These are phyloP conservation scores for Infundibulicybe gibba DNA, from an alignment of 768 basidiomycete species.

Conservation along the genomic window DNA sequence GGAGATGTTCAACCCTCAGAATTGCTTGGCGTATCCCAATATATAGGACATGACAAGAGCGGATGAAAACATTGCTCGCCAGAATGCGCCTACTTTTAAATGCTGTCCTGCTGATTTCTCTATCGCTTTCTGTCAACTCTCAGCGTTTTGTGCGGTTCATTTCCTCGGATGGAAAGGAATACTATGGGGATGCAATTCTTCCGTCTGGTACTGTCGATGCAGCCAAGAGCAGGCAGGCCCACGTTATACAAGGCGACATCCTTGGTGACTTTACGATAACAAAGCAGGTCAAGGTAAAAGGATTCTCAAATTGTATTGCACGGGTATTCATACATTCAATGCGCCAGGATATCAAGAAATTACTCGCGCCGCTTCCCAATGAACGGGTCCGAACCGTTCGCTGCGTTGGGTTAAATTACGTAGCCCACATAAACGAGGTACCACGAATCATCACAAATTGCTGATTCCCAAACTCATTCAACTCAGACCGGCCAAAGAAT, in stretches of 20 bases:
- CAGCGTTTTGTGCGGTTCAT: constrained; percentile 37
- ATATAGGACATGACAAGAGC: too few relatives aligned
- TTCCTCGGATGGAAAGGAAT: constrained; percentile 29
- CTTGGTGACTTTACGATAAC: constrained; percentile 31
- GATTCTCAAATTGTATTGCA: not conserved
- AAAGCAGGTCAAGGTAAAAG: constrained; percentile 26
- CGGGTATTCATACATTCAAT: not conserved
- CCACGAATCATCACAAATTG: not conserved
- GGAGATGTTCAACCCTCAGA: too few relatives aligned
- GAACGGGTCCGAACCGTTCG: constrained; percentile 30
- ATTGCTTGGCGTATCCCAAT: too few relatives aligned
- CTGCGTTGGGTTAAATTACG: constrained; percentile 33
- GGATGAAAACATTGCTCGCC: not conserved
- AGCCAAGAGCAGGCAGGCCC: constrained; percentile 25
- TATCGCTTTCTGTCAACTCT: constrained; percentile 18
- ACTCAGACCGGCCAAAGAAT: constrained; percentile 26
- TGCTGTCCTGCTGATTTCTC: constrained; percentile 7
- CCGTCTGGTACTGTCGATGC: constrained; percentile 25
- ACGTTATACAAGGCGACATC: constrained; percentile 30
- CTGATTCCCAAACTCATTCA: not conserved
- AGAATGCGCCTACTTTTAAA: constrained; percentile 11
- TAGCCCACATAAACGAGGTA: constrained; percentile 29
- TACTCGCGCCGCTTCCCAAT: constrained; percentile 29
- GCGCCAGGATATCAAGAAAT: constrained; percentile 24
- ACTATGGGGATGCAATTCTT: constrained; percentile 35